Conservation (phyloP, 2,329 filamentous ascomycete species). For the Penicillium sp. region DNA sequence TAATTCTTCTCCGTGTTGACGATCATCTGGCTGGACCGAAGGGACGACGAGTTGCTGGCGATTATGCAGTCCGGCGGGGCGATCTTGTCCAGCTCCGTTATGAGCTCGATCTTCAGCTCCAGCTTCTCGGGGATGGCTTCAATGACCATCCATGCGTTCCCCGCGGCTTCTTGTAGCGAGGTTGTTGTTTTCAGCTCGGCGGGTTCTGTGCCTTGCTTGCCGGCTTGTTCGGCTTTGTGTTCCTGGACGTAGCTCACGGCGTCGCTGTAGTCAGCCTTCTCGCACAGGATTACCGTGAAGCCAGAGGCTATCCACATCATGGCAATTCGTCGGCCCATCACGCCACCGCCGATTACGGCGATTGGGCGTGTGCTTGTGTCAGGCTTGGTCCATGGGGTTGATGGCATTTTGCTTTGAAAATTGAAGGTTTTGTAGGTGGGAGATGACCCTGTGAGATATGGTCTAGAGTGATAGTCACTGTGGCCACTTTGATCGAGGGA, state of each 20-base stretch:
- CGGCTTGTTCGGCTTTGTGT: constrained; percentile 15
- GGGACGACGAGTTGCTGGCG: constrained; percentile 19
- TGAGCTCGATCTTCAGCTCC: constrained; percentile 17
- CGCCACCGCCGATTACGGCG: constrained; percentile 21
- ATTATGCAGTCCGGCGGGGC: constrained; percentile 17
- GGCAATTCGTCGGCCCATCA: constrained; percentile 22
- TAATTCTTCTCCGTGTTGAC: constrained; percentile 18
- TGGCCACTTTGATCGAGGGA: not conserved
- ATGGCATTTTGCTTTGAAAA: constrained; percentile 13
- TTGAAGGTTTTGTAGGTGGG: not conserved
- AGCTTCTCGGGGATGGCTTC: constrained; percentile 20
- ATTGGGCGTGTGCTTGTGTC: constrained; percentile 22
- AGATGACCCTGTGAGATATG: not conserved
- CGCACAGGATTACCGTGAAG: constrained; percentile 17
- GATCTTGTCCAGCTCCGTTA: constrained; percentile 13
- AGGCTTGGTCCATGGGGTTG: constrained; percentile 17
- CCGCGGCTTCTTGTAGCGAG: constrained; percentile 10
- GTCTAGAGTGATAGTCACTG: not conserved
- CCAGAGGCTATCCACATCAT: constrained; percentile 24
- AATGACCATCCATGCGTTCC: constrained; percentile 19
- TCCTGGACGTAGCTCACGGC: constrained; percentile 16
- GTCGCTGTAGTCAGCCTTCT: constrained; percentile 11
- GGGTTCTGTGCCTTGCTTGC: constrained; percentile 14
- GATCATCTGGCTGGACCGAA: constrained; percentile 20
- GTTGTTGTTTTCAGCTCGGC: constrained; percentile 9